These are phyloP conservation scores for Lophiotrema nucula DNA, from an alignment of 495 filamentous ascomycete species.

Conservation along the genomic window DNA sequence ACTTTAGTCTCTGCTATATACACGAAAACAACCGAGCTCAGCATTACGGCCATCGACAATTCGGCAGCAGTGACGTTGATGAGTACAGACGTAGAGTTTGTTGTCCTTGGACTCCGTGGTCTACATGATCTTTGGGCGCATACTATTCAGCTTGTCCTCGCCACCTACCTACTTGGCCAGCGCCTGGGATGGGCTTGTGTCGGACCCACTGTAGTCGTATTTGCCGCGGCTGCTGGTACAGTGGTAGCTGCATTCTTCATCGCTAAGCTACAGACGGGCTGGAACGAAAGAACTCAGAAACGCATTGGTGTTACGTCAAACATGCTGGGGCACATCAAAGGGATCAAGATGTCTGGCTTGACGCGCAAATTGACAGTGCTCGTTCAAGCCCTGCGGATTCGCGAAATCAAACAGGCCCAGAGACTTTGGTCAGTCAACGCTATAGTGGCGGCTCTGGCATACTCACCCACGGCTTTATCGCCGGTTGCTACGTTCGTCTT, in stretches of 20 bases:
- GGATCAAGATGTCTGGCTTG: slow-evolving; percentile 9
- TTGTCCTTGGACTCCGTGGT: slow-evolving; percentile 35
- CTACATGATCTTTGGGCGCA: slow-evolving; percentile 54
- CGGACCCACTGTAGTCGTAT: slow-evolving; percentile 44
- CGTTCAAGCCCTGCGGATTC: background rate
- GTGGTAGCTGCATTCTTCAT: background rate
- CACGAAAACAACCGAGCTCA: slow-evolving; percentile 49
- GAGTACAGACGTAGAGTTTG: slow-evolving; percentile 50
- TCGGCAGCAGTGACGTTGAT: slow-evolving; percentile 59
- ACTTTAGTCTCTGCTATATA: slow-evolving; percentile 58
- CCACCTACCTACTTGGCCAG: slow-evolving; percentile 56
- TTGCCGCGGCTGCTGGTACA: no score
- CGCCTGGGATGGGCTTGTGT: slow-evolving; percentile 57
- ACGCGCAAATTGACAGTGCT: background rate
- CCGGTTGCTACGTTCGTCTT: slow-evolving; percentile 15
- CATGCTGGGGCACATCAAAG: slow-evolving; percentile 5
- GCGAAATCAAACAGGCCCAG: background rate
- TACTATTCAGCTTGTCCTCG: slow-evolving; percentile 56
- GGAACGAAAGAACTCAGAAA: slow-evolving; percentile 6
- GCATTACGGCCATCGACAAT: slow-evolving; percentile 47
- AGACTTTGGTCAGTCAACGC: slow-evolving; percentile 1
- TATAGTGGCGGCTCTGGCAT: background rate
- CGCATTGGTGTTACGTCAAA: slow-evolving; percentile 11
- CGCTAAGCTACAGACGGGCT: slow-evolving; percentile 2
- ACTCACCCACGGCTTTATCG: background rate